These are phyloP conservation scores for Solanum gracilifrons DNA, from an alignment of 257 asterid species.

Conservation along the genomic window DNA sequence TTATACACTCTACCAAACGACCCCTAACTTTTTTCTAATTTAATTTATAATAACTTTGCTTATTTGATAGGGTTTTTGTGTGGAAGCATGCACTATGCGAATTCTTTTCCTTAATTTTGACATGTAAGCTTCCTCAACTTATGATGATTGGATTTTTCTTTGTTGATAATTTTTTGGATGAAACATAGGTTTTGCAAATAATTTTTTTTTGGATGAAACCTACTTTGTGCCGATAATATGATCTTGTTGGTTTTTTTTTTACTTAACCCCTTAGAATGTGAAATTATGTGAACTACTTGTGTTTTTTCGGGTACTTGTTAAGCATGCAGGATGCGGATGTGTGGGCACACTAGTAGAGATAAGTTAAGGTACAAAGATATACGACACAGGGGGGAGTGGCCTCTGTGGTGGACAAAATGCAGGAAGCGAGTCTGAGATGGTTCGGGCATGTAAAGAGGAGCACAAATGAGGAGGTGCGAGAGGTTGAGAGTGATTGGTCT, in stretches of 20 bases:
- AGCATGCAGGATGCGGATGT: neutral
- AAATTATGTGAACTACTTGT: neutral
- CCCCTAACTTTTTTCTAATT: conserved; percentile 1
- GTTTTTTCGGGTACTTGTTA: neutral
- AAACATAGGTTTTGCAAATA: neutral
- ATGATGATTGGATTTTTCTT: conserved; percentile 6
- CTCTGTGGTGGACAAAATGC: neutral
- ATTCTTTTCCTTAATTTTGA: conserved; percentile 91
- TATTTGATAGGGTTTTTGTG: conserved; percentile 80
- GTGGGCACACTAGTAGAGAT: neutral
- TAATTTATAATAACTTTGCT: conserved; percentile 10
- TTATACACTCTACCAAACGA: neutral
- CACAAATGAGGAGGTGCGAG: neutral
- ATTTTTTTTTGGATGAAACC: neutral
- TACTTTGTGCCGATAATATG: neutral
- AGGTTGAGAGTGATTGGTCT: neutral
- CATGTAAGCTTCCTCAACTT: conserved; percentile 52
- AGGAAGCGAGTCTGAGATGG: neutral
- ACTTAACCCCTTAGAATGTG: neutral
- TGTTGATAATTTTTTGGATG: neutral
- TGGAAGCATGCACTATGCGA: conserved; percentile 93
- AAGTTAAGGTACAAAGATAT: neutral
- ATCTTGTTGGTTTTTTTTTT: neutral
- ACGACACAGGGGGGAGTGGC: neutral
- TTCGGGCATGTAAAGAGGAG: neutral